These are phyloP conservation scores for Pseudomonodictys pantanalensis DNA, from an alignment of 495 filamentous ascomycete genomes.

Conservation along the genomic window DNA sequence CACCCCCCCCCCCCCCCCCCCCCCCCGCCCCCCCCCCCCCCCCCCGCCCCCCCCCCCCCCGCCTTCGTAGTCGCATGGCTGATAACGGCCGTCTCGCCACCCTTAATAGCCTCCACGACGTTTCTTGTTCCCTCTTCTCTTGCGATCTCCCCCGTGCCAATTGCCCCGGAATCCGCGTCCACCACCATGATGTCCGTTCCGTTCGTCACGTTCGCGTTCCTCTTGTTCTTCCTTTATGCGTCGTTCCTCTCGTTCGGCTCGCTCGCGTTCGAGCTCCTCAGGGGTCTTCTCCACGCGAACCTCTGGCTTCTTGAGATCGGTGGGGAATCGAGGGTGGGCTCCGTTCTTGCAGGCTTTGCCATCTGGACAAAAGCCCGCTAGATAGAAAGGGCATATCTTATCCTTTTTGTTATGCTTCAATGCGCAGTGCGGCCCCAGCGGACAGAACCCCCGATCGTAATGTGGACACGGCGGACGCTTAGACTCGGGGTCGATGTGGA, in stretches of 20 bases:
- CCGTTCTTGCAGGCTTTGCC: conserved; percentile 71
- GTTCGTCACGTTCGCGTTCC: conserved; percentile 32
- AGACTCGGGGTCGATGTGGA: conserved; percentile 84
- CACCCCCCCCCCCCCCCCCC: background rate
- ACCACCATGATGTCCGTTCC: conserved; percentile 21
- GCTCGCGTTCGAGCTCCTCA: conserved; percentile 49
- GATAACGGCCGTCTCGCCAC: too few relatives aligned
- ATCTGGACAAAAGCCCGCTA: conserved; percentile 93
- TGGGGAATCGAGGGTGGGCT: conserved; percentile 75
- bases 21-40: too few relatives aligned
- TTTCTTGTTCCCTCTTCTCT: conserved; percentile 17
- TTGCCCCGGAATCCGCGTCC: conserved; percentile 18
- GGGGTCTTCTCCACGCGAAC: conserved; percentile 57
- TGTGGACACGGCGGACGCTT: conserved; percentile 75
- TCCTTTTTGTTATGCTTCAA: conserved; percentile 78
- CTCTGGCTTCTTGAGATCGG: conserved; percentile 67
- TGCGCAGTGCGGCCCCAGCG: conserved; percentile 78
- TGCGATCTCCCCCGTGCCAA: conserved; percentile 21
- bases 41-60: too few relatives aligned
- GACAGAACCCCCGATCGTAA: conserved; percentile 94
- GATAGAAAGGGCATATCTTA: conserved; percentile 74
- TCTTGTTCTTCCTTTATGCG: conserved; percentile 47
- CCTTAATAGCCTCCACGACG: conserved; percentile 26
- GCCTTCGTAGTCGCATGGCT: too few relatives aligned
- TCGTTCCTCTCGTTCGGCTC: conserved; percentile 55